Conservation (phyloP, 2,329 filamentous ascomycete species). For the Niveomyces coronatus region DNA sequence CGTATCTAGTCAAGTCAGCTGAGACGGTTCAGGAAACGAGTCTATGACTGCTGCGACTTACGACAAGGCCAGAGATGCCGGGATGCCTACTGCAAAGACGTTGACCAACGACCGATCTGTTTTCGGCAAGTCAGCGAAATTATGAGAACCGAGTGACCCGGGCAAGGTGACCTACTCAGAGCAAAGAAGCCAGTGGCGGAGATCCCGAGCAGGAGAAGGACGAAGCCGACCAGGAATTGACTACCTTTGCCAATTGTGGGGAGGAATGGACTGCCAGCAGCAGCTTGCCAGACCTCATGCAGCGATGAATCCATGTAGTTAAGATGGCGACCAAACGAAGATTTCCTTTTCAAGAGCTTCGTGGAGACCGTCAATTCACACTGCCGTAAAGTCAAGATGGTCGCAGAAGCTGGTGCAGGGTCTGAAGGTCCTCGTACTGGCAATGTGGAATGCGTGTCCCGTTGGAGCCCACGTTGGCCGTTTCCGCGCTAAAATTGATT, state of each 20-base stretch:
- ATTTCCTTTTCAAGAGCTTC: too few species aligned
- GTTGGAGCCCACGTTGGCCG: too few species aligned
- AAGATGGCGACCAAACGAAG: too few species aligned
- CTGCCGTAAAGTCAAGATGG: too few species aligned
- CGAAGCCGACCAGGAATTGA: slow-evolving; percentile 75
- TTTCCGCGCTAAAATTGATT: too few species aligned
- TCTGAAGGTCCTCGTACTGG: slow-evolving; percentile 17
- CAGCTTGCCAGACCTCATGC: slow-evolving; percentile 87
- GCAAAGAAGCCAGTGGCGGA: slow-evolving; percentile 70
- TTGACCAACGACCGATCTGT: slow-evolving; percentile 73
- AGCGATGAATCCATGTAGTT: slow-evolving; percentile 67
- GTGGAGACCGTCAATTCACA: too few species aligned
- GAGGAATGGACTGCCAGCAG: slow-evolving; percentile 74
- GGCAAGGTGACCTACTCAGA: slow-evolving; percentile 54
- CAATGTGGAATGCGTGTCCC: slow-evolving; percentile 25
- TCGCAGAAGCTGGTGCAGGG: slow-evolving; percentile 6
- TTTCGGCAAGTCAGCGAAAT: slow-evolving; percentile 13
- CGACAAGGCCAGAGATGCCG: slow-evolving; percentile 84
- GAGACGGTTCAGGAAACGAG: background rate
- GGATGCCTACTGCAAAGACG: slow-evolving; percentile 68
- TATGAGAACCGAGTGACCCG: background rate
- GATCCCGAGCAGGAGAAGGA: slow-evolving; percentile 62
- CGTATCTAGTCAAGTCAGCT: slow-evolving; percentile 51
- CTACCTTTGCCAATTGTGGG: slow-evolving; percentile 70
- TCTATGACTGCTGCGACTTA: slow-evolving; percentile 37